phyloP scores from a whole-genome alignment of 768 basidiomycete species.

The Boletus coccyginus region DNA sequence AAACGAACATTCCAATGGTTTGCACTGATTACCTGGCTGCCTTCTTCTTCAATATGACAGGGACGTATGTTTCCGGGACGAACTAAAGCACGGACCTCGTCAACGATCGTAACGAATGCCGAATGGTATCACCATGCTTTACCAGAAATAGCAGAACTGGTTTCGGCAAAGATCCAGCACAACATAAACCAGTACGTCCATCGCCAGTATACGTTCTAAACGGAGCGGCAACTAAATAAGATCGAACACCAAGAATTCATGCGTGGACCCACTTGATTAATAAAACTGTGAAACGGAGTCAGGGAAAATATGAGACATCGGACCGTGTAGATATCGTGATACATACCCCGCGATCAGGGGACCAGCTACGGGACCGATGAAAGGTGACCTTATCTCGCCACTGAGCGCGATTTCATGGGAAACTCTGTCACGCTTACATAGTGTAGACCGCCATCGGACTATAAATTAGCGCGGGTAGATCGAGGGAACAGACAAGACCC shows the following conservation, averaged over 20 bases:
- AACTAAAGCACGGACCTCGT: constrained; percentile 35
- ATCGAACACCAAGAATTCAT: not conserved
- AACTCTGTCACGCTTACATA: constrained; percentile 24
- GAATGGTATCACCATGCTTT: constrained; percentile 13
- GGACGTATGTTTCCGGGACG: constrained; percentile 71
- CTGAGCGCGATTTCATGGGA: not conserved
- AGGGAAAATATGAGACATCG: not conserved
- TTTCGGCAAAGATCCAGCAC: constrained; percentile 65
- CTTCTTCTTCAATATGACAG: constrained; percentile 59
- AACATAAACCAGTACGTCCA: constrained; percentile 76
- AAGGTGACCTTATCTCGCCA: constrained; percentile 39
- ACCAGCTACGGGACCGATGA: constrained; percentile 53
- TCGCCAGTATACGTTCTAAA: constrained; percentile 57
- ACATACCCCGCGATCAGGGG: constrained; percentile 60
- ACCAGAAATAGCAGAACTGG: constrained; percentile 51
- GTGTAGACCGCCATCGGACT: constrained; percentile 60
- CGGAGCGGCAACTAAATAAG: not conserved
- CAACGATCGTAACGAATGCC: not conserved
- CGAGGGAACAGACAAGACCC: constrained; percentile 20
- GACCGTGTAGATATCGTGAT: not conserved
- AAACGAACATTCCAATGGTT: not conserved
- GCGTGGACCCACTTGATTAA: constrained; percentile 53
- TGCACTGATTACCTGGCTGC: constrained; percentile 44
- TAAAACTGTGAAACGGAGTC: constrained; percentile 44
- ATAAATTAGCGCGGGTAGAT: constrained; percentile 6